Conservation (phyloP, 495 filamentous ascomycete species). For the Clohesyomyces aquaticus region DNA sequence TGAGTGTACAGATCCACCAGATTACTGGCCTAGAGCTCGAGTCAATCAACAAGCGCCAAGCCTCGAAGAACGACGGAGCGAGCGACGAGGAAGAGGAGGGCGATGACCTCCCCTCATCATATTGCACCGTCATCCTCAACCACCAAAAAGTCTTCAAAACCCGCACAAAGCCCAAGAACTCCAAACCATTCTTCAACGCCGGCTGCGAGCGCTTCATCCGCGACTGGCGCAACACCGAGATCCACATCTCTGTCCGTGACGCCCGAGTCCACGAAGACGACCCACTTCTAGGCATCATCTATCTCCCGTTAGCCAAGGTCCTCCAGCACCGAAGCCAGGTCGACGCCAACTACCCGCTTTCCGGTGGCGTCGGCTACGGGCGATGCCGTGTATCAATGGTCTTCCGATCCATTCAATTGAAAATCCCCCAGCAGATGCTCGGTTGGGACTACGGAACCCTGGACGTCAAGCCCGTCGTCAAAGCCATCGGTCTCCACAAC, state of each 20-base stretch:
- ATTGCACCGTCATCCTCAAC: slow-evolving; percentile 72
- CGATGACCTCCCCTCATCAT: slow-evolving; percentile 66
- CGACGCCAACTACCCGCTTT: slow-evolving; percentile 62
- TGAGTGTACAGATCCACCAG: slow-evolving; percentile 73
- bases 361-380: slow-evolving; percentile 69
- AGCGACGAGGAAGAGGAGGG: slow-evolving; percentile 64
- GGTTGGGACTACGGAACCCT: slow-evolving; percentile 72
- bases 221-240: slow-evolving; percentile 67
- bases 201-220: slow-evolving; percentile 71
- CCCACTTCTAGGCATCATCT: slow-evolving; percentile 67
- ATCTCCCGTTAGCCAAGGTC: slow-evolving; percentile 62
- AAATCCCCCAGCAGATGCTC: slow-evolving; percentile 56
- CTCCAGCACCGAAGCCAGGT: slow-evolving; percentile 62
- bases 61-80: slow-evolving; percentile 48
- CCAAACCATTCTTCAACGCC: slow-evolving; percentile 78
- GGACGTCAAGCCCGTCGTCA: slow-evolving; percentile 54
- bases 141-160: slow-evolving; percentile 72
- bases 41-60: slow-evolving; percentile 52
- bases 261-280: slow-evolving; percentile 66
- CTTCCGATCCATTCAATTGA: slow-evolving; percentile 67
- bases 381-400: slow-evolving; percentile 67
- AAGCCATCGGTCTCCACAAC: slow-evolving; percentile 47
- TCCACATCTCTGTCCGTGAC: slow-evolving; percentile 69
- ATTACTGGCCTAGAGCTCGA: slow-evolving; percentile 70
- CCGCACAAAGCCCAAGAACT: slow-evolving; percentile 74